Base-by-base conservation (phyloP, 31 red algal genomes). In the Asparagopsis taxiformis region DNA sequence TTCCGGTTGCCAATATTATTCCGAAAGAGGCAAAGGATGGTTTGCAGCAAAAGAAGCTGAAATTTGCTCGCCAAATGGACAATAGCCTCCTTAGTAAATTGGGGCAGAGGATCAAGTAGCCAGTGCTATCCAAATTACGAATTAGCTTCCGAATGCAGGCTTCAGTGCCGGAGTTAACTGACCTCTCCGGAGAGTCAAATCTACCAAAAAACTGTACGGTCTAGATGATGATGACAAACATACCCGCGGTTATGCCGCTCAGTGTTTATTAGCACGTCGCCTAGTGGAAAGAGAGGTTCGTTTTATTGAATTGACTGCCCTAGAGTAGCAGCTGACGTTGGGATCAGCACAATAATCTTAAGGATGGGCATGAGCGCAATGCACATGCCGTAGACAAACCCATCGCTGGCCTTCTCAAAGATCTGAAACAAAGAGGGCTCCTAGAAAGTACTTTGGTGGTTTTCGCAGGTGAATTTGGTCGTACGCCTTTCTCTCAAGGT, bases 321-420 rank as follows among this genome's bases (percentile, higher is more conserved):
- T n/a, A n/a, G n/a, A n/a, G n/a, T n/a, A 15, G n/a, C 46, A 11
- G n/a, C 46, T n/a, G 46, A 15, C 13, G 46, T n/a, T 51, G 46
- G 46, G 46, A 51, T 51, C 46, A 51, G 13, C 46, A 51, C 46
- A n/a, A n/a, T n/a, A 51, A 51, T n/a, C 46, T 51, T n/a, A 51
- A 51, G n/a, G n/a, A 51, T n/a, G n/a, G n/a, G 13, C 11, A 15
- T n/a, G 13, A 51, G n/a, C 11, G 13, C 46, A n/a, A 11, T n/a
- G 46, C 46, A 11, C 11, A 51, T n/a, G 13, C 11, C 46, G 46
- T 51, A 11, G 46, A 51, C 46, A 11, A 51, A 51, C 13, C 13
- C 46, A 15, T n/a, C 46, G 11, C 13, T 11, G 46, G 13, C 46
- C 46, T 51, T n/a, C 13, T 51, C 46, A 11, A 51, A 51, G 46